Percentiles rank a stretch among this genome's conserved stretches.
These are phyloP conservation scores for Eragrostis nindensis DNA, from an alignment of 176 grass and related monocot species.

Conservation along the genomic window DNA sequence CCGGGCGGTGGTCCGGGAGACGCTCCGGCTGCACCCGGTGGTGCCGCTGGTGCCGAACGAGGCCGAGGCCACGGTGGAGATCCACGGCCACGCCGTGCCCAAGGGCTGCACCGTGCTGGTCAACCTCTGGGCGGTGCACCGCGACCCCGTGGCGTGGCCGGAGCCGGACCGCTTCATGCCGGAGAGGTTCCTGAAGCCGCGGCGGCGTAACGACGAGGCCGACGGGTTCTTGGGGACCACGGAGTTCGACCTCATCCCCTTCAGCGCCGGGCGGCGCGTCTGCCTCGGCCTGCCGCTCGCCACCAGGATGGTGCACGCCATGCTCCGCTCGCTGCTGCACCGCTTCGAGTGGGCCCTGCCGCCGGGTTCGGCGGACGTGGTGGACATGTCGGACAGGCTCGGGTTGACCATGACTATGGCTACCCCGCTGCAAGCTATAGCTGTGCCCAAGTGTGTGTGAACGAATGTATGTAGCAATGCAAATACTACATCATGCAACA, in stretches of 20 bases:
- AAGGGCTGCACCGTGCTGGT: slow-evolving; percentile 7
- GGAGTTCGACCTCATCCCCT: neutral
- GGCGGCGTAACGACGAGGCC: neutral
- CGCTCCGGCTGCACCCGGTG: neutral
- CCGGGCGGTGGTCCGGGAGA: neutral
- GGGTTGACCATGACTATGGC: neutral
- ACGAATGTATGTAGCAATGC: too few species aligned
- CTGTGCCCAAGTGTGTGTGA: neutral
- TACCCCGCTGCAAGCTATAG: neutral
- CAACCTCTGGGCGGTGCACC: slow-evolving; percentile 8
- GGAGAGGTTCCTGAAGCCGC: neutral
- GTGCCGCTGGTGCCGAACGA: neutral
- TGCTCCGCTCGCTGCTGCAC: neutral
- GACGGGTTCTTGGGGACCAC: neutral
- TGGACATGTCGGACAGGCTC: neutral
- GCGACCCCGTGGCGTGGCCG: neutral
- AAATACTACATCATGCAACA: too few species aligned
- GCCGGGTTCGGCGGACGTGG: neutral
- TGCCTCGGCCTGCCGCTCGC: neutral
- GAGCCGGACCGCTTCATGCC: neutral
- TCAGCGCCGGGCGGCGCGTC: neutral
- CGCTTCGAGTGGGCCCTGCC: neutral
- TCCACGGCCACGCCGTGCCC: neutral
- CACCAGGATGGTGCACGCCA: neutral
- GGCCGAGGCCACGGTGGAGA: neutral